Base-by-base conservation (phyloP, 2,329 filamentous ascomycete genomes). In the Endoconidiophora laricicola region DNA sequence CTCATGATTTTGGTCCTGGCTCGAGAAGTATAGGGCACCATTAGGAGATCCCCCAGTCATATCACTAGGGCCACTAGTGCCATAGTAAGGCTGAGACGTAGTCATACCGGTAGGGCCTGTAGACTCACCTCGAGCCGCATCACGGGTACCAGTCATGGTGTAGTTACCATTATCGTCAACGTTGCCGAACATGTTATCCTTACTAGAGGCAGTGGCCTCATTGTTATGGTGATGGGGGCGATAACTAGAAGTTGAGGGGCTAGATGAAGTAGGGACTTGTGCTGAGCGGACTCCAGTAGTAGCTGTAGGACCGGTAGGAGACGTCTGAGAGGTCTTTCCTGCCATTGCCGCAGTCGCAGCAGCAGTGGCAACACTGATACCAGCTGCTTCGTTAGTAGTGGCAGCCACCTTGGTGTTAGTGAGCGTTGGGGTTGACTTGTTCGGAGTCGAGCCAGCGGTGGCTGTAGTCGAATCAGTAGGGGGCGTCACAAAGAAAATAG, bases 211-310 rank as follows among this genome's bases (percentile, higher is more conserved):
- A 33, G 29, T 12, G 9, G 44, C 36, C 29, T 41, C 39, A 39
- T 37, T 36, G 2, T 23, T 29, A 14, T 6, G n/a, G 41, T 42
- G 40, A 33, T 45, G 43, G 16, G 12, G 20, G 23, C 7, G 23
- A 29, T 29, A 26, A 14, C 29, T 33, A 9, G 23, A 42, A 23
- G 43, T 12, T 14, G n/a, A 14, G 10, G 43, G 43, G 6, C 36
- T 47, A 23, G 52, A 47, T 6, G 50, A 44, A 26, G 14, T 20
- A 16, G 52, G 52, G 23, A 53, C 46, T 40, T 39, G 23, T 7
- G 41, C 33, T 20, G 40, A 42, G n/a, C 52, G 47, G 2, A 53
- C 38, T 12, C 47, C 47, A 37, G 48, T 53, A 7, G 52, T 50
- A 5, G 48, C 44, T 10, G 36, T 50, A 33, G 48, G 52, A 5